These are phyloP conservation scores for Volvox africanus DNA, from an alignment of 139 green algal species.

Conservation along the genomic window DNA sequence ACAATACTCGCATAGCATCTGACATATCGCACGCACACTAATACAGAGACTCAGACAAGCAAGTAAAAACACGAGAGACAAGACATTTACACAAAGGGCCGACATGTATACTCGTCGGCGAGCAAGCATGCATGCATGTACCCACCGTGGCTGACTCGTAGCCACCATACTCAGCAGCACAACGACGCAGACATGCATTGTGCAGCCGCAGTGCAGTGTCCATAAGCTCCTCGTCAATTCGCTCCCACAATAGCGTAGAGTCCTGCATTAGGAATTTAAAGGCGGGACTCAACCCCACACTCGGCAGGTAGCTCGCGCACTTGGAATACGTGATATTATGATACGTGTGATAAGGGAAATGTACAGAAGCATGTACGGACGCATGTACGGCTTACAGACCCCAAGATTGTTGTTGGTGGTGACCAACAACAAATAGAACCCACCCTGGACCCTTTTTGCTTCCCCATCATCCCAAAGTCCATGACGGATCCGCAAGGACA, in stretches of 20 bases:
- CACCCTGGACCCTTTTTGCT: background rate
- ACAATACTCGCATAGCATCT: too few relatives aligned
- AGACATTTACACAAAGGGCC: too few relatives aligned
- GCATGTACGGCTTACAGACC: background rate
- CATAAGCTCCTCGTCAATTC: constrained; percentile 22
- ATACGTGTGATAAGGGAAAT: background rate
- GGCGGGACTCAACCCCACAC: background rate
- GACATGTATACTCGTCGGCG: background rate
- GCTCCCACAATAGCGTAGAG: constrained; percentile 47
- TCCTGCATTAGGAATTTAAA: background rate
- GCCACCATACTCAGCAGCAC: constrained; percentile 23
- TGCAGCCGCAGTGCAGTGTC: constrained; percentile 54
- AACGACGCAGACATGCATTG: constrained; percentile 47
- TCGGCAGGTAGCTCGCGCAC: background rate
- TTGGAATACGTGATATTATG: background rate
- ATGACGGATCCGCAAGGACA: background rate
- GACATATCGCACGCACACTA: too few relatives aligned
- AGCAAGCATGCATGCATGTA: background rate
- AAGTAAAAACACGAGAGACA: too few relatives aligned
- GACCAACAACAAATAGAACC: background rate
- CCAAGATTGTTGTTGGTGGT: background rate
- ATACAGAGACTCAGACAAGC: too few relatives aligned
- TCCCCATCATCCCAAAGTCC: background rate
- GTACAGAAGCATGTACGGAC: background rate
- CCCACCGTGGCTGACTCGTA: constrained; percentile 63